Percentiles rank a stretch among this genome's conserved stretches.
phyloP scores from a whole-genome alignment of 116 monocot species.

The Papilionanthe hybrid region DNA sequence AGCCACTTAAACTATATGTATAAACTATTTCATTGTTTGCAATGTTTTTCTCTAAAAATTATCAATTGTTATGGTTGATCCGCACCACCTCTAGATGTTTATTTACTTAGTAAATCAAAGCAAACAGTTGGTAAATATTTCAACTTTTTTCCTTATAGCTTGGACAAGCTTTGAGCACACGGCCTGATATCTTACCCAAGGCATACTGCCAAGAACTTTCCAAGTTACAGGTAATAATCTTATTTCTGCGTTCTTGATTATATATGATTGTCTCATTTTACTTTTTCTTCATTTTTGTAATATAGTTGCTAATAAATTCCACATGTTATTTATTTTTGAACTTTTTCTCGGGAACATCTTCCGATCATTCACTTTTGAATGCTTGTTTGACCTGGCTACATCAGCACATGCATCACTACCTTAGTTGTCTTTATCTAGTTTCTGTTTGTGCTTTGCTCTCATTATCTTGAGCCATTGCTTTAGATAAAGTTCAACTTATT shows the following conservation, averaged over 20 bases:
- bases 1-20: background rate
- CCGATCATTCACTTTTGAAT: background rate
- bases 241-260: background rate
- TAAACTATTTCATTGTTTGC: background rate
- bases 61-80: background rate
- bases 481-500: no score
- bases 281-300: background rate
- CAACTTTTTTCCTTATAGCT: slow-evolving; percentile 36
- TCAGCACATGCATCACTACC: background rate
- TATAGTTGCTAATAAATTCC: background rate
- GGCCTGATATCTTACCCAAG: slow-evolving; percentile 83
- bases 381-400: background rate
- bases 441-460: no score
- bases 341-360: background rate
- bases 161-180: slow-evolving; percentile 89
- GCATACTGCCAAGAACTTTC: slow-evolving; percentile 90
- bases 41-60: background rate
- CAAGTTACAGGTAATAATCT: slow-evolving; percentile 66
- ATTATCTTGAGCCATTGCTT: no score
- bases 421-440: background rate
- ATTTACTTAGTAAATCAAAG: background rate
- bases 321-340: background rate
- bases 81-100: slow-evolving; percentile 2
- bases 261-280: background rate
- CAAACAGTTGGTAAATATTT: background rate